Evolutionary conservation across 192 early-diverging fungal species (phyloP).

Genomic region (Phlyctochytrium bullatum): DNA sequence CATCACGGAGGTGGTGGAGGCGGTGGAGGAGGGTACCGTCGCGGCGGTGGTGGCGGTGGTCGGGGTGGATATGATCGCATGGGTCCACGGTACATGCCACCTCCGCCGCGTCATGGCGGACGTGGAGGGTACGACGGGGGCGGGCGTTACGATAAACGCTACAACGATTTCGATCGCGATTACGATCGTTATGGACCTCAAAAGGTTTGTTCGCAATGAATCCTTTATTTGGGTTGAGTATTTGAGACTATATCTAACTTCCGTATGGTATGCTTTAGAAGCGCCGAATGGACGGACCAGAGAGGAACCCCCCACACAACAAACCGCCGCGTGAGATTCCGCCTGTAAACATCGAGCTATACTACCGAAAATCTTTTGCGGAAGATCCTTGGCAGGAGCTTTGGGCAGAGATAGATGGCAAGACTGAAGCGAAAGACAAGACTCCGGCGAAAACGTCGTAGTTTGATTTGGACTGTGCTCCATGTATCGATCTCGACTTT

Average conservation of each 20-base stretch:
- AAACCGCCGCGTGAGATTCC: not conserved
- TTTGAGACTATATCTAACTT: too few relatives aligned
- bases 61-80: not conserved
- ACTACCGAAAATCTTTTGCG: not conserved
- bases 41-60: not conserved
- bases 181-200: not conserved
- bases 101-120: not conserved
- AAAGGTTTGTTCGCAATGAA: not conserved
- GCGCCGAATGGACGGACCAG: not conserved
- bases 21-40: not conserved
- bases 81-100: not conserved
- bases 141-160: not conserved
- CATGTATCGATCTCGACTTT: too few relatives aligned
- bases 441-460: too few relatives aligned
- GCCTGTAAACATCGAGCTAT: not conserved
- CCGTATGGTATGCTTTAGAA: not conserved
- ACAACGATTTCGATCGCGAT: not conserved
- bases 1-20: not conserved
- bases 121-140: not conserved
- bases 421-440: too few relatives aligned
- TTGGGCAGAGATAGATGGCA: not conserved
- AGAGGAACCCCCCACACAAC: not conserved
- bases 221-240: too few relatives aligned
- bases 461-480: too few relatives aligned
- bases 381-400: slow-evolving; percentile 1